Base-by-base conservation (phyloP, 768 basidiomycete species). In the Amanita subjunquillea region DNA sequence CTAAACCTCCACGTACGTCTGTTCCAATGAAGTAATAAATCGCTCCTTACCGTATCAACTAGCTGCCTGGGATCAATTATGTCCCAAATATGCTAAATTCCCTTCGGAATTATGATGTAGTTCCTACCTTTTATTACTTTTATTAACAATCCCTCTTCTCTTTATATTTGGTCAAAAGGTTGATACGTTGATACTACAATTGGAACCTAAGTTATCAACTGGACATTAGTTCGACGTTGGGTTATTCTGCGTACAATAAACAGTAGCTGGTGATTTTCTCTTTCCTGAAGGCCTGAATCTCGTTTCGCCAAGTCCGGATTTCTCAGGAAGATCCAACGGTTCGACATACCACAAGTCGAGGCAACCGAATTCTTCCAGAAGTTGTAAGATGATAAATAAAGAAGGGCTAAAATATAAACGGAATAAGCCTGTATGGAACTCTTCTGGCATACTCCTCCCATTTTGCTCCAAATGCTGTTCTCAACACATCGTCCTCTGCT, bases 381-480 rank as follows among this genome's bases (percentile, higher is more conserved):
- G 34, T 34, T 34, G 34, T 34, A 13, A 34, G 13, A 34, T 13
- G 34, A 34, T 34, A 13, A 34, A 34, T 34, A 34, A 34, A 34
- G 13, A 27, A 45, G 32, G 39, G 38, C 17, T 59, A 63, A 49
- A 61, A 58, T 27, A 75, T 43, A 20, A 69, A 64, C 2, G 75
- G 75, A 53, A 75, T 54, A 32, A 77, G 62, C 52, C 56, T 70
- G 50, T 63, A 71, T 9, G 62, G 69, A 8, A 75, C 74, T 32
- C 55, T 60, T 48, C 22, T 50, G 0, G 68, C 66, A 63, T 71
- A 77, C 8, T 57, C 59, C 36, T 69, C 67, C 65, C 68, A 65
- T 43, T 68, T 62, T 17, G 59, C 55, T 3, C 69, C 69, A 61
- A 73, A 73, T 3, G 62, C 60, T 36, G 62, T 57, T 47, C 59